A percentile compares a stretch with the other conserved stretches of the same genome.
Evolutionary conservation across 495 filamentous ascomycete species (phyloP).

Genomic region (Amorphotheca resinae): DNA sequence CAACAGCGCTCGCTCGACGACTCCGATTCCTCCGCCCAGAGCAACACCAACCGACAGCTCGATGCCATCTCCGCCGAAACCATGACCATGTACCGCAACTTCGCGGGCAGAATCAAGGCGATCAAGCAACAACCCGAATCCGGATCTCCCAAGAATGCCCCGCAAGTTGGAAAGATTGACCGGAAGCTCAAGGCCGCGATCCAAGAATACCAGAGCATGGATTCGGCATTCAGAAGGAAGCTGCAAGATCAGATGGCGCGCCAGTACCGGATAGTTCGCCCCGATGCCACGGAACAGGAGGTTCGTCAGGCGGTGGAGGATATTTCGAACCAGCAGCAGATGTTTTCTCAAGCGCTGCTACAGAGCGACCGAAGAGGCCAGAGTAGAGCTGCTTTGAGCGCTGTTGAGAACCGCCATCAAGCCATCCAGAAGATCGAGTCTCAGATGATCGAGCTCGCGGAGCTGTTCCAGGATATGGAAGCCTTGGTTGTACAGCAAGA

Average conservation of each 20-base stretch:
- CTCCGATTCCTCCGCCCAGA: constrained; percentile 35
- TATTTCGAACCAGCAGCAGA: constrained; percentile 49
- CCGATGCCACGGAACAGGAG: constrained; percentile 71
- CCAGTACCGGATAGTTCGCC: constrained; percentile 80
- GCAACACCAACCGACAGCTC: constrained; percentile 40
- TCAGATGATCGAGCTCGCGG: constrained; percentile 71
- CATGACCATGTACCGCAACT: constrained; percentile 63
- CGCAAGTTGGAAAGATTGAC: constrained; percentile 69
- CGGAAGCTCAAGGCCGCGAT: constrained; percentile 67
- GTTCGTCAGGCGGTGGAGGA: constrained; percentile 64
- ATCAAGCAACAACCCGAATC: constrained; percentile 71
- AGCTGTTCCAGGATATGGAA: constrained; percentile 78
- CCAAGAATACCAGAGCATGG: constrained; percentile 64
- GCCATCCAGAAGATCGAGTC: constrained; percentile 85
- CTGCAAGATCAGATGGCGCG: constrained; percentile 72
- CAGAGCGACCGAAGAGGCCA: constrained; percentile 63
- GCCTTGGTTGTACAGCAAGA: constrained; percentile 76
- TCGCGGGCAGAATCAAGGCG: constrained; percentile 60
- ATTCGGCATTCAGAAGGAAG: constrained; percentile 62
- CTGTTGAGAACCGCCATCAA: constrained; percentile 71
- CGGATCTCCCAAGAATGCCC: constrained; percentile 51
- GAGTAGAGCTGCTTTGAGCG: constrained; percentile 61
- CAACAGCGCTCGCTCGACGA: constrained; percentile 49
- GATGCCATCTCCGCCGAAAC: constrained; percentile 53
- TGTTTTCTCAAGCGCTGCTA: constrained; percentile 73